Evolutionary conservation across 1,139 yeast species (phyloP).

Genomic region (Hansenula lynferdii): DNA sequence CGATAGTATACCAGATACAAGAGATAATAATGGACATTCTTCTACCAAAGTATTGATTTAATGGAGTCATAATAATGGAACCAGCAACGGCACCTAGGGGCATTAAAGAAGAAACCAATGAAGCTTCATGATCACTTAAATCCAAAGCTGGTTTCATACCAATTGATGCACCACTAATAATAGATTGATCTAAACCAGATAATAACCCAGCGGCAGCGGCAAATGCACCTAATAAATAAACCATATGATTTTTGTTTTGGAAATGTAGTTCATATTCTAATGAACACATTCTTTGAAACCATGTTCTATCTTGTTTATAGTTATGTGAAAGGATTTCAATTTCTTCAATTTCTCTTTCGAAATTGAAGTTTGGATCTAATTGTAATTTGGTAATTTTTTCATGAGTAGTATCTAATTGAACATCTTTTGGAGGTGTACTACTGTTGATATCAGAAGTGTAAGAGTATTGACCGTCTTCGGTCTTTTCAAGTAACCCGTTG

Average conservation of each 20-base stretch:
- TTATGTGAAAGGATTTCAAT: conserved; percentile 18
- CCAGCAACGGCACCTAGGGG: conserved; percentile 58
- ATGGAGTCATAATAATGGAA: conserved; percentile 42
- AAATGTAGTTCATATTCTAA: conserved; percentile 28
- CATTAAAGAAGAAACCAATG: conserved; percentile 49
- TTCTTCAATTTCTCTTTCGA: conserved; percentile 19
- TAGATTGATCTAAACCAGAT: conserved; percentile 53
- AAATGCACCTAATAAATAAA: conserved; percentile 41
- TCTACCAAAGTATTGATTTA: conserved; percentile 49
- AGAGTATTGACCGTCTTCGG: conserved; percentile 2
- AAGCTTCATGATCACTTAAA: conserved; percentile 32
- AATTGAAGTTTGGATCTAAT: conserved; percentile 13
- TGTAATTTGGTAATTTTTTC: conserved; percentile 12
- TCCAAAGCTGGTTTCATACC: conserved; percentile 39
- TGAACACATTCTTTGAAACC: conserved; percentile 16
- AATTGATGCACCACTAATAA: conserved; percentile 53
- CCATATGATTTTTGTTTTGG: conserved; percentile 40
- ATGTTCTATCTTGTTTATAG: conserved; percentile 17
- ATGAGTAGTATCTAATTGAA: conserved; percentile 8
- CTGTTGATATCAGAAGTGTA: background rate
- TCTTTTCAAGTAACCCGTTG: background rate
- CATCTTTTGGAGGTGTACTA: background rate
- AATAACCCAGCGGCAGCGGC: conserved; percentile 57
- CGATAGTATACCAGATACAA: conserved; percentile 51
- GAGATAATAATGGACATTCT: conserved; percentile 47